Percentiles rank a stretch among this genome's conserved stretches.
phyloP scores from a whole-genome alignment of 2,329 filamentous ascomycete species.

The Arthrinium phaeospermum region DNA sequence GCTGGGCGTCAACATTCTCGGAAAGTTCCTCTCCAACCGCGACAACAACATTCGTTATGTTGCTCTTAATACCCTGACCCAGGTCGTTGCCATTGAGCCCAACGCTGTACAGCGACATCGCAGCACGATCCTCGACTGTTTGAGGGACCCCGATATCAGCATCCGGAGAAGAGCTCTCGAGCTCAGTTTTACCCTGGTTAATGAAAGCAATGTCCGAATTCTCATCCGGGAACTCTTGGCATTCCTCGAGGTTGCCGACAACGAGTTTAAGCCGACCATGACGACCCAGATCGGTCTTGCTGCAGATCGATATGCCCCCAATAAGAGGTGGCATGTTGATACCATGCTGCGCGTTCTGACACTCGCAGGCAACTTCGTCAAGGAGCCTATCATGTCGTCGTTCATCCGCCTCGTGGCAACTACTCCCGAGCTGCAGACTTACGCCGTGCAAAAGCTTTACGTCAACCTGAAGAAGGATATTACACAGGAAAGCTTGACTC shows the following conservation, averaged over 20 bases:
- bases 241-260: conserved; percentile 95
- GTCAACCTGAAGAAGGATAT: conserved; percentile 92
- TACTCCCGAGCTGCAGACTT: conserved; percentile 92
- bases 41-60: conserved; percentile 99
- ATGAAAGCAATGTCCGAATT: conserved; percentile 93
- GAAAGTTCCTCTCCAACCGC: conserved; percentile 97
- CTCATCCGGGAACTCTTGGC: conserved; percentile 91
- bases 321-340: conserved; percentile 98
- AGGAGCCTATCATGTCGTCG: conserved; percentile 95
- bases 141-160: conserved; percentile 97
- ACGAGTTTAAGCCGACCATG: conserved; percentile 98
- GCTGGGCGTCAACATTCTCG: conserved; percentile 95
- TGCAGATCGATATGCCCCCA: conserved; percentile 93
- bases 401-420: conserved; percentile 96
- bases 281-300: conserved; percentile 97
- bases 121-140: conserved; percentile 95
- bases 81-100: conserved; percentile 96
- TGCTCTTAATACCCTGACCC: conserved; percentile 94
- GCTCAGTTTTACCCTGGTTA: conserved; percentile 96
- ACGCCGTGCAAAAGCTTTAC: conserved; percentile 95
- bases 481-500: conserved; percentile 92
- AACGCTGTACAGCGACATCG: conserved; percentile 97
- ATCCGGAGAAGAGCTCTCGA: conserved; percentile 95
- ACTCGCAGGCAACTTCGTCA: conserved; percentile 94
- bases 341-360: conserved; percentile 95